Evolutionary conservation across 208 protist genomes (phyloP).

Genomic region (Leishmania aethiopica): DNA sequence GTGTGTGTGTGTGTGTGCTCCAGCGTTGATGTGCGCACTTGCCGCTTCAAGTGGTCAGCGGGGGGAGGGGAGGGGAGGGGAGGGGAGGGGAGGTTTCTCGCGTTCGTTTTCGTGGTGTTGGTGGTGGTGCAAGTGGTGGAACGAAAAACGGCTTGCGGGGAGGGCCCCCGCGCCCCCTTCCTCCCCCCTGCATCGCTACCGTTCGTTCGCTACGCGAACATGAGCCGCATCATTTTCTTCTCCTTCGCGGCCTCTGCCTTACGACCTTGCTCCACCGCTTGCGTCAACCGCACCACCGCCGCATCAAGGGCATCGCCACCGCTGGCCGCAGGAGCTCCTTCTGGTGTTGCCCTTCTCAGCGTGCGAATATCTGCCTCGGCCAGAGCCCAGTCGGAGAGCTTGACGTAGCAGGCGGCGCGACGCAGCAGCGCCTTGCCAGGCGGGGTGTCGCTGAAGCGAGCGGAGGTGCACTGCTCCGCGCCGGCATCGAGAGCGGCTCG

Average conservation of each 20-base stretch:
- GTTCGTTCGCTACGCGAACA: conserved; percentile 46
- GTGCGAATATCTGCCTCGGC: conserved; percentile 41
- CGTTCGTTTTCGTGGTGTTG: neutral
- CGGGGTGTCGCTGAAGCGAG: conserved; percentile 12
- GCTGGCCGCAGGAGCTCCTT: neutral
- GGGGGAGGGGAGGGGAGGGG: too few relatives aligned
- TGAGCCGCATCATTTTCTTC: conserved; percentile 60
- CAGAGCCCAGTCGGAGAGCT: conserved; percentile 29
- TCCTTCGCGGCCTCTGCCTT: conserved; percentile 27
- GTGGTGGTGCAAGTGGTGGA: neutral
- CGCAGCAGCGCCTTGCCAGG: conserved; percentile 65
- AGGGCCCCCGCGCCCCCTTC: neutral
- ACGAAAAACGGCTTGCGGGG: too few relatives aligned
- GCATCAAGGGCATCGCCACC: conserved; percentile 17
- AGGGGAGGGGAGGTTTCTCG: neutral
- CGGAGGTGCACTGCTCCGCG: neutral
- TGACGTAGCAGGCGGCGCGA: conserved; percentile 46
- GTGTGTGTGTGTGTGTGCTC: neutral
- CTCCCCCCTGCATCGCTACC: neutral
- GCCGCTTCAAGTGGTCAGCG: too few relatives aligned
- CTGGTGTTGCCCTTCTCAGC: neutral
- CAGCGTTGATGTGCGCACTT: neutral
- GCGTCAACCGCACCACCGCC: conserved; percentile 19
- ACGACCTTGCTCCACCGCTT: conserved; percentile 19
- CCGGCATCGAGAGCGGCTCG: conserved; percentile 15